These are phyloP conservation scores for Rhodamnia rubescens DNA, from an alignment of 345 rosid genomes.

Conservation along the genomic window DNA sequence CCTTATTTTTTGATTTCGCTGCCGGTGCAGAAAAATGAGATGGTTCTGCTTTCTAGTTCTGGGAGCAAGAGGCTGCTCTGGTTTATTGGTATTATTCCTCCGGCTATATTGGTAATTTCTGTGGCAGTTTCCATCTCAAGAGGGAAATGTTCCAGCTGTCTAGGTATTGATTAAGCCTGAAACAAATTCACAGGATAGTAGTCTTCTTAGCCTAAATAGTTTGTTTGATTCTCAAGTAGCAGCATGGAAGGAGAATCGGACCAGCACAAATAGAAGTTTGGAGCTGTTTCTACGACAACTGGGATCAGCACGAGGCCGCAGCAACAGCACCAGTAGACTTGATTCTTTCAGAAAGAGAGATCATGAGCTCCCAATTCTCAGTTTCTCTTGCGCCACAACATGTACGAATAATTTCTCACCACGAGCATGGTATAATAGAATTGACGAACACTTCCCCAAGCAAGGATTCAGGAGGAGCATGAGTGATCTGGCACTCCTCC, in stretches of 20 bases:
- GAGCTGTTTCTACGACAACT: background rate
- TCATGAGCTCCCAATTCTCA: background rate
- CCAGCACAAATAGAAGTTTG: background rate
- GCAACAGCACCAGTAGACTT: background rate
- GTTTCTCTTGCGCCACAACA: background rate
- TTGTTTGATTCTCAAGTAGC: background rate
- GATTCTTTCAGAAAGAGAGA: background rate
- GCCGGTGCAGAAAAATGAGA: background rate
- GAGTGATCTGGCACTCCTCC: too few species aligned
- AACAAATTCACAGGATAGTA: background rate
- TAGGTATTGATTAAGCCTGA: background rate
- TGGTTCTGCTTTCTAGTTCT: background rate
- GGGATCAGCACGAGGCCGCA: background rate
- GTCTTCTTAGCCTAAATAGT: background rate
- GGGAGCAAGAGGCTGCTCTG: background rate
- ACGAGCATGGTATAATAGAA: too few species aligned
- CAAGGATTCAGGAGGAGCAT: too few species aligned
- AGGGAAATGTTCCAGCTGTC: background rate
- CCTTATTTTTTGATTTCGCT: background rate
- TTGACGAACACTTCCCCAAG: too few species aligned
- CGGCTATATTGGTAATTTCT: background rate
- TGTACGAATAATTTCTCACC: slow-evolving; percentile 19
- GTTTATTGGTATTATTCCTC: background rate
- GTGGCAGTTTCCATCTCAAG: background rate
- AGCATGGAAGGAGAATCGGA: background rate